Percentiles rank a stretch among this genome's conserved stretches.
Evolutionary conservation across 768 basidiomycete genomes (phyloP).

Genomic region (Tricholoma saponaceum): DNA sequence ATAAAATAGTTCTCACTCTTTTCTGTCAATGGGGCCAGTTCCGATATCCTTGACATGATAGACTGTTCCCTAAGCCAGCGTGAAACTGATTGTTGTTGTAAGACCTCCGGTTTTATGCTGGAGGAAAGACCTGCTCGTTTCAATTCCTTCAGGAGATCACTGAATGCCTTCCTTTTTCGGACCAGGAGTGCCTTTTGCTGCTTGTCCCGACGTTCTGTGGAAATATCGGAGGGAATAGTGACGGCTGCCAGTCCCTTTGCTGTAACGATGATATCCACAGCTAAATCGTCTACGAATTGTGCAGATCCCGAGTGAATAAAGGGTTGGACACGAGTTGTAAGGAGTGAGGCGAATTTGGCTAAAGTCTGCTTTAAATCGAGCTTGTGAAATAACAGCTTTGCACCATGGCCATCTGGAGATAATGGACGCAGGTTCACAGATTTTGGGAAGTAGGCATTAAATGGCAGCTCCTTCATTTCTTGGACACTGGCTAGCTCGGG

Average conservation of each 20-base stretch:
- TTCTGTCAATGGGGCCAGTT: constrained; percentile 20
- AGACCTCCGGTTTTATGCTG: constrained; percentile 66
- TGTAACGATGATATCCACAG: constrained; percentile 60
- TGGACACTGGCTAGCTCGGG: constrained; percentile 30
- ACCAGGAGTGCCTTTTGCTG: constrained; percentile 68
- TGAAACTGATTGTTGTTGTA: constrained; percentile 49
- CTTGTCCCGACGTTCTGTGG: constrained; percentile 52
- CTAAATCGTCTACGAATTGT: constrained; percentile 47
- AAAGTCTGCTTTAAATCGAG: constrained; percentile 47
- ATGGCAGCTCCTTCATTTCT: constrained; percentile 25
- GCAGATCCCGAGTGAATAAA: constrained; percentile 39
- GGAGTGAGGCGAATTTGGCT: constrained; percentile 41
- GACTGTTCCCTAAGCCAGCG: constrained; percentile 69
- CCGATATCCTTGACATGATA: constrained; percentile 21
- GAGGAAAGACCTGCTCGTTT: constrained; percentile 72
- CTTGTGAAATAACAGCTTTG: constrained; percentile 33
- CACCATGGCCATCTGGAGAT: constrained; percentile 12
- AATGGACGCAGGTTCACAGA: not conserved
- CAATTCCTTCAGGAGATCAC: constrained; percentile 86
- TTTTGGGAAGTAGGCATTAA: not conserved
- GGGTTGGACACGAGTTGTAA: constrained; percentile 37
- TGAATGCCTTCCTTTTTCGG: constrained; percentile 87
- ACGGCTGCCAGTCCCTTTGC: constrained; percentile 51
- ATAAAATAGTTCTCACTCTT: constrained; percentile 62
- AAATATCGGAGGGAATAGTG: constrained; percentile 35